Base-by-base conservation (phyloP, 345 rosid species). In the Dipteronia dyeriana region DNA sequence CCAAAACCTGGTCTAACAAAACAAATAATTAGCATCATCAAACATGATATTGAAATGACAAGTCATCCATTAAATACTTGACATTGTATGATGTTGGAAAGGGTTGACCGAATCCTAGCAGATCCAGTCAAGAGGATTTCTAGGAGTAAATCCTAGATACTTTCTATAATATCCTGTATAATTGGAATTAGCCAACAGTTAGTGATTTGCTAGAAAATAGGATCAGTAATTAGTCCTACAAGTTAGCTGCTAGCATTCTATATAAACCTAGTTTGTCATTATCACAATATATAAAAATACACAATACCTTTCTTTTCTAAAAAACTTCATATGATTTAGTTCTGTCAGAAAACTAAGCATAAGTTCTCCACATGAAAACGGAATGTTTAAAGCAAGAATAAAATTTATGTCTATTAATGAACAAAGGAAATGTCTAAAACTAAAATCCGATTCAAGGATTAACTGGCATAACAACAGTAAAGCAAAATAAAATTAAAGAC, bases 1-100 rank as follows among this genome's bases (percentile, higher is more conserved):
- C 99, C 99, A 96, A 87, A 96, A 96, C 91, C 99, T 96, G 84
- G 84, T 81, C 73, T 11, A 11, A 69, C 68, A 83, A 59, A 71
- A 74, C n/a, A 59, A 22, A 78, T 70, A 72, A 59, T 59, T 67
- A 81, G 75, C 64, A 68, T 41, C 54, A 43, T 67, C 69, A 47
- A 19, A 49, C 19, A 72, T 25, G 51, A 53, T 25, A 59, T 61
- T 17, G 22, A 78, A 49, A 29, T 56, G 75, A 60, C 19, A 14
- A 14, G 14, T 31, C 20, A 68, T n/a, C 56, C 19, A 43, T 64
- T n/a, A 47, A 8, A 60, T 56, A 29, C 31, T 56, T 14, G 54
- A 47, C 25, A 23, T 23, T 17, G 25, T 47, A 38, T 31, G 38
- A 34, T 34, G 38, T 34, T 34, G 38, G 38, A 34, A 34, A 34